phyloP scores from a whole-genome alignment of 1,284 basidiomycete genomes.

The Athelia sp. region DNA sequence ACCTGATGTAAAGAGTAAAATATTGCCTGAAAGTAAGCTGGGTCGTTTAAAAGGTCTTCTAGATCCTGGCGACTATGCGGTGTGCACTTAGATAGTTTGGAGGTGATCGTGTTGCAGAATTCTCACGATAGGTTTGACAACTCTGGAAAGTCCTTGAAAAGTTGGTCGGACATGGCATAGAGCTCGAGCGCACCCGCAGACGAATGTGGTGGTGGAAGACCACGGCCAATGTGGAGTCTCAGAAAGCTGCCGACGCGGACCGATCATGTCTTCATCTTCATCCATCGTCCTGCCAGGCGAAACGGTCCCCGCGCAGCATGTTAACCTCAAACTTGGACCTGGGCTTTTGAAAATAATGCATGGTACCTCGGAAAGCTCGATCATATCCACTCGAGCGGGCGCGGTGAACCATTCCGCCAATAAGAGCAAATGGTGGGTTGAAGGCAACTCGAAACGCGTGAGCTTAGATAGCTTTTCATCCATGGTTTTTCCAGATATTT shows the following conservation, averaged over 20 bases:
- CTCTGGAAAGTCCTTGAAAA: constrained; percentile 67
- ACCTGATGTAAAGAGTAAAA: constrained; percentile 77
- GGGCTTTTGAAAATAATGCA: constrained; percentile 53
- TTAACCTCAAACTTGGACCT: constrained; percentile 76
- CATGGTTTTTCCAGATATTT: neutral
- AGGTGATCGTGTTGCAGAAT: constrained; percentile 3
- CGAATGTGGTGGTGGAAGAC: neutral
- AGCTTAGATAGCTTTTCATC: constrained; percentile 5
- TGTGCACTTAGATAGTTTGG: constrained; percentile 9
- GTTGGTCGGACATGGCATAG: constrained; percentile 36
- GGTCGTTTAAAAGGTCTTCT: constrained; percentile 81
- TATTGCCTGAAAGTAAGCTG: constrained; percentile 80
- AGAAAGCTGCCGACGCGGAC: neutral
- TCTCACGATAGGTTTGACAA: constrained; percentile 64
- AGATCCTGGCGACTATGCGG: constrained; percentile 70
- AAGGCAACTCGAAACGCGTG: constrained; percentile 70
- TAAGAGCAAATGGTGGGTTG: constrained; percentile 76
- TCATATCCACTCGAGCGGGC: constrained; percentile 67
- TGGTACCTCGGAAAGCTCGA: constrained; percentile 25
- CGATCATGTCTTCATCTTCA: constrained; percentile 6
- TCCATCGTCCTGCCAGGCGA: constrained; percentile 66
- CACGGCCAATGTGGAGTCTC: neutral
- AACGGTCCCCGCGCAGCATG: constrained; percentile 58
- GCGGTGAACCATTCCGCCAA: constrained; percentile 64
- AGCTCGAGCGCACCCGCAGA: constrained; percentile 1